These are phyloP conservation scores for Lolium multiflorum DNA, from an alignment of 176 grass and related monocot species.

Conservation along the genomic window DNA sequence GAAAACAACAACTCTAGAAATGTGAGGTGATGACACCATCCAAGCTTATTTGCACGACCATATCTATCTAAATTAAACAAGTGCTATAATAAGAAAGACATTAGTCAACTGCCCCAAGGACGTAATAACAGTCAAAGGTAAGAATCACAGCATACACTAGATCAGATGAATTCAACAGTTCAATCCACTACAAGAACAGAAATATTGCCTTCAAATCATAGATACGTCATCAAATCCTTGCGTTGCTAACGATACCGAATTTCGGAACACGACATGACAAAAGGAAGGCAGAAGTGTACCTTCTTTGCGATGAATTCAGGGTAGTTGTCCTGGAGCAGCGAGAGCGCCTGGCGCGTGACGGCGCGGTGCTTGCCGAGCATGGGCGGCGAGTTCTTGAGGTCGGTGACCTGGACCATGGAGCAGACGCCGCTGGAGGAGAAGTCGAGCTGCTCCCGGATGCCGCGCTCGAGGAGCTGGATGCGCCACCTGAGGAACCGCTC, in stretches of 20 bases:
- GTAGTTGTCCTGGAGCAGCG: conserved; percentile 95
- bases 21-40: too few relatives aligned
- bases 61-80: neutral
- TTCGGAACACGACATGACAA: neutral
- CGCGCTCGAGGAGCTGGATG: conserved; percentile 78
- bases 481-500: conserved; percentile 78
- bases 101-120: neutral
- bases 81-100: neutral
- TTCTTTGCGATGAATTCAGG: conserved; percentile 95
- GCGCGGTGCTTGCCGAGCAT: conserved; percentile 90
- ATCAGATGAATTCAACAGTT: neutral
- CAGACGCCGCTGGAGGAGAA: conserved; percentile 65
- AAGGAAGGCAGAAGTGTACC: conserved; percentile 41
- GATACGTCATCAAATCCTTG: neutral
- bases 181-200: neutral
- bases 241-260: neutral
- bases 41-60: neutral
- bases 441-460: conserved; percentile 66
- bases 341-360: conserved; percentile 74
- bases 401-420: conserved; percentile 96
- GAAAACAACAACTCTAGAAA: neutral
- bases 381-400: conserved; percentile 92
- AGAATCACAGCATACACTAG: neutral
- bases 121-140: neutral
- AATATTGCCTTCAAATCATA: neutral